Evolutionary conservation across 768 basidiomycete genomes (phyloP), one percentile per base, ranked within the genome.

Genomic region (Strobilomyces dryophilus): DNA sequence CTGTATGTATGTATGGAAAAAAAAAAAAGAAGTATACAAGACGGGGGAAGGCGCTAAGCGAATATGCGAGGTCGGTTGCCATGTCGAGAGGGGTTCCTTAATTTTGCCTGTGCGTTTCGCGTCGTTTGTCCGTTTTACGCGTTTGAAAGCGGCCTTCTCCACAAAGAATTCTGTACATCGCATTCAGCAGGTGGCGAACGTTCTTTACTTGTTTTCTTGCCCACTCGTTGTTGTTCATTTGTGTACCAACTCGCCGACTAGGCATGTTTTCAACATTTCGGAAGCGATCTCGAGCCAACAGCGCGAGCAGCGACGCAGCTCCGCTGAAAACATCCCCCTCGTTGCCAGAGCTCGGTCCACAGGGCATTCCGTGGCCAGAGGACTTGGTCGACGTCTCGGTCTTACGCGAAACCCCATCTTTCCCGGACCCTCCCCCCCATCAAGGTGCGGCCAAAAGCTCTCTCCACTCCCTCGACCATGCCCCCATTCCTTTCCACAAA

Each of bases 321-420:
- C 71, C 73, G 55, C 76, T 92, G 48, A 84, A 82, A 62, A 76
- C 83, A n/a, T 89, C 87, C 37, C 86, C 89, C 8, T 92, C 89
- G 46, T 79, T 92, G 35, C 91, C 91, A 52, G 83, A 89, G 64
- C 79, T 92, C 59, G 77, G 74, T 48, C 78, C 84, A 41, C 85
- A 83, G 62, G 87, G 84, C 34, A 87, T 90, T 36, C 85, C 85
- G 52, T 93, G 91, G 91, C 91, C 91, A 21, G 86, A 85, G 71
- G 79, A 85, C 69, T 79, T 93, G 34, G 83, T 93, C 39, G 87
- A 92, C 64, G 75, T 87, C 54, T 75, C 79, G 37, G 80, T 82
- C 54, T 79, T 89, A 54, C 80, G 81, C 48, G 74, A 82, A 62
- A 69, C 74, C 5, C 55, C 61, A 36, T 45, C 61, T 36, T 11